Base-by-base conservation (phyloP, 768 basidiomycete genomes). In the Leucosporidium scottii region DNA sequence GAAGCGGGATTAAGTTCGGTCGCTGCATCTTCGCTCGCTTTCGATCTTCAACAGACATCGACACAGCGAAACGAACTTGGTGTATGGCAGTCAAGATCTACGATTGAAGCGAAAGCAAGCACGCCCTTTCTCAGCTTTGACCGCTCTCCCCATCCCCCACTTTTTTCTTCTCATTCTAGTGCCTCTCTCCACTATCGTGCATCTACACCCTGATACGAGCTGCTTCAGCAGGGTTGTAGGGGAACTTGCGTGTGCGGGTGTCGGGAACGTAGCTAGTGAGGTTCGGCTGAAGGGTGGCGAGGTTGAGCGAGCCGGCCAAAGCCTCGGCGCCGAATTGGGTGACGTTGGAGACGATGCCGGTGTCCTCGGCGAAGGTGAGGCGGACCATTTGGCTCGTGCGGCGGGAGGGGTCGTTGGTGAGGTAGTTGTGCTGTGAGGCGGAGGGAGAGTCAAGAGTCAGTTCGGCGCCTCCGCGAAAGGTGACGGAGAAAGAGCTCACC, bases 351-450 rank as follows among this genome's bases (percentile, higher is more conserved):
- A 71, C 70, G 10, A 30, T 4, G 4, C 53, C 53, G 27, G 21
- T 21, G 21, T 25, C 50, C 20, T 7, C 50, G 21, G 17, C 9
- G 56, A 58, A 77, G 64, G 73, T 69, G 65, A 79, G 72, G 12
- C 77, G 73, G 49, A 77, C 58, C 64, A 70, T 69, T 61, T 79
- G 77, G 18, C 63, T 63, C 17, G 77, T 70, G n/a, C 71, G 68
- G 20, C 74, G 70, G 15, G 75, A 74, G 4, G 78, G 75, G 55
- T 78, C 74, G 27, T 39, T 27, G 31, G 61, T 25, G 54, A 77
- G 72, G 72, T 76, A 77, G 70, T 79, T 79, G 74, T 76, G 76
- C 21, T 77, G 78, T 1, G 73, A 68, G 59, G 10, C 5, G 34
- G 34, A 34, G 34, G 39, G 15, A 15, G 39, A 13, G 34, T 12